Evolutionary conservation across 495 filamentous ascomycete genomes (phyloP).

Genomic region (Trichoderma gamsii): DNA sequence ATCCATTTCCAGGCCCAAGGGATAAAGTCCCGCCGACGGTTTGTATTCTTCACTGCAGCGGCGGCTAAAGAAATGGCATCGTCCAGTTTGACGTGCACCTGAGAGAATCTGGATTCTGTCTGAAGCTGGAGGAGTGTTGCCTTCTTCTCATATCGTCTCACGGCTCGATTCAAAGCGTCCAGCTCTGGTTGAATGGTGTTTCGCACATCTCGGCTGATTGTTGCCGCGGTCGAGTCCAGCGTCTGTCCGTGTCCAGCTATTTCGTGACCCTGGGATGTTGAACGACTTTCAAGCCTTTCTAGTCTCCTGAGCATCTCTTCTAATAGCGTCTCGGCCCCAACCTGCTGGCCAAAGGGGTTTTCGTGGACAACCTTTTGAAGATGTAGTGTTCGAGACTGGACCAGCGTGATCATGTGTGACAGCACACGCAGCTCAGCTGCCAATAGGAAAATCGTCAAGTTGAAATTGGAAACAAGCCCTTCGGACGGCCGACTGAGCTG

Average conservation of each 20-base stretch:
- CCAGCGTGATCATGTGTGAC: slow-evolving; percentile 72
- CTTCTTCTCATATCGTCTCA: slow-evolving; percentile 91
- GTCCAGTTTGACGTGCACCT: slow-evolving; percentile 61
- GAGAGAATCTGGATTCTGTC: slow-evolving; percentile 66
- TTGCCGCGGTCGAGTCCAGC: slow-evolving; percentile 33
- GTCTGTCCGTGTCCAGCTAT: slow-evolving; percentile 23
- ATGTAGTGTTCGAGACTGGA: slow-evolving; percentile 72
- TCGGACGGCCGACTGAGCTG: slow-evolving; percentile 78
- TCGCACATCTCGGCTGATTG: slow-evolving; percentile 55
- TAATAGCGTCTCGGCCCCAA: slow-evolving; percentile 37
- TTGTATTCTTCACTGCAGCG: slow-evolving; percentile 55
- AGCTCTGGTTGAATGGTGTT: slow-evolving; percentile 69
- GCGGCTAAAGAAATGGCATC: slow-evolving; percentile 78
- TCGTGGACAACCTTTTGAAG: slow-evolving; percentile 68
- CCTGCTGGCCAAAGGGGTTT: slow-evolving; percentile 37
- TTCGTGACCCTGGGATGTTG: slow-evolving; percentile 25
- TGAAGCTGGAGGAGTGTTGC: slow-evolving; percentile 63
- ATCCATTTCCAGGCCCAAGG: slow-evolving; percentile 28
- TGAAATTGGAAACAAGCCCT: slow-evolving; percentile 83
- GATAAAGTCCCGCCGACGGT: slow-evolving; percentile 25
- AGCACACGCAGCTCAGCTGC: slow-evolving; percentile 79
- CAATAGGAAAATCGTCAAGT: slow-evolving; percentile 88
- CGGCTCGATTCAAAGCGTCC: slow-evolving; percentile 82
- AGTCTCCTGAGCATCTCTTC: slow-evolving; percentile 57
- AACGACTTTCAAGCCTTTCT: slow-evolving; percentile 57